Evolutionary conservation across 2,329 filamentous ascomycete species (phyloP), one percentile per base, ranked within the genome.

Genomic region (Amauroascus verrucosus): DNA sequence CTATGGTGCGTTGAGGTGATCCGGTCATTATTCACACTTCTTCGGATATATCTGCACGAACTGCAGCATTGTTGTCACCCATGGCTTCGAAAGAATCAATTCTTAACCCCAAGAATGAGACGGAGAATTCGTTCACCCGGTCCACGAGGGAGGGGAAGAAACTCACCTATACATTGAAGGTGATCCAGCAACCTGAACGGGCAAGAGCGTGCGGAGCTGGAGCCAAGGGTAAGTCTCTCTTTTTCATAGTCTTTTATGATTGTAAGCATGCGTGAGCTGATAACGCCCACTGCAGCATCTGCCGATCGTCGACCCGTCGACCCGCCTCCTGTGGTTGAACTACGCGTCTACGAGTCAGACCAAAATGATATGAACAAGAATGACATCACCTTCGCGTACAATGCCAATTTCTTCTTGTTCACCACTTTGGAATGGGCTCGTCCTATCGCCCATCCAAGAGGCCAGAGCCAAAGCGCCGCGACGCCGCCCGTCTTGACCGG

Each of bases 341-440:
- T 98, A 57, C 85, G 84, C 60, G 86, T 97, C 59, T 88, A 83
- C 62, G 86, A 95, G 65, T 86, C 70, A 8, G 68, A 72, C 24
- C 68, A 71, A 14, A 75, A 75, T 53, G 79, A 82, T 24, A 75
- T 82, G 22, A 76, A 80, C 47, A 71, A 75, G 49, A 78, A 79
- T 53, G 85, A 89, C 57, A 81, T 89, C 63, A 97, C 93, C 1
- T 95, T 95, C 64, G 80, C 82, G 55, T 95, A 96, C 75, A 91
- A 95, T 65, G 90, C 90, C 65, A 95, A 95, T 71, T 97, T 97
- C 79, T 97, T 98, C 72, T 83, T 97, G 38, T 97, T 88, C 64
- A 88, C 90, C 49, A 96, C 89, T 5, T 77, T 98, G 55, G 89
- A 96, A 65, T 83, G 88, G 62, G 86, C 88, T 26, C 86, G 90